phyloP scores from a whole-genome alignment of 495 filamentous ascomycete species.

The Aspergillus egyptiacus region DNA sequence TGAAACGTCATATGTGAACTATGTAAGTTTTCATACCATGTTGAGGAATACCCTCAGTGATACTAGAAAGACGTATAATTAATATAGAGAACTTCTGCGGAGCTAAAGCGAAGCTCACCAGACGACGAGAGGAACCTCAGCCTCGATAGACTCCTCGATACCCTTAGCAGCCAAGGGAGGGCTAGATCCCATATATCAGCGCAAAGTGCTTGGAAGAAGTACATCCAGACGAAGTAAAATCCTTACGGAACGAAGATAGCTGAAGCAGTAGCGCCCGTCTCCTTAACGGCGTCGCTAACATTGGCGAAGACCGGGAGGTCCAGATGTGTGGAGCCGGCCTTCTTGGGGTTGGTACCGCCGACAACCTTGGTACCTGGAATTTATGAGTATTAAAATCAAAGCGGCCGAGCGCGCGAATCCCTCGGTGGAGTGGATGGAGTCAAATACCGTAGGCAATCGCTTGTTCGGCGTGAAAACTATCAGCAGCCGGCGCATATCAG shows the following conservation, averaged over 20 bases:
- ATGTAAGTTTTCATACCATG: constrained; percentile 57
- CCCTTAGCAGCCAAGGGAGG: constrained; percentile 86
- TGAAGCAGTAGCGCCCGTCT: constrained; percentile 84
- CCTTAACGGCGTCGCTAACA: constrained; percentile 81
- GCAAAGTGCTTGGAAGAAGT: background rate
- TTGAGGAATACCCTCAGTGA: constrained; percentile 97
- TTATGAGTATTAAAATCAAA: constrained; percentile 29
- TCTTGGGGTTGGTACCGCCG: constrained; percentile 97
- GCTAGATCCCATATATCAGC: constrained; percentile 34
- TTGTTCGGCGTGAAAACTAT: constrained; percentile 93
- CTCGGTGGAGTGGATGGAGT: constrained; percentile 15
- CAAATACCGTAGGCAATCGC: constrained; percentile 94
- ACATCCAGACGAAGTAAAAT: background rate
- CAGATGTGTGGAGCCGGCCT: constrained; percentile 85
- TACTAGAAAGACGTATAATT: constrained; percentile 42
- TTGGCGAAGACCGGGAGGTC: constrained; percentile 89
- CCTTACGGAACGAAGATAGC: constrained; percentile 96
- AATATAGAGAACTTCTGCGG: background rate
- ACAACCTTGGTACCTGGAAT: constrained; percentile 86
- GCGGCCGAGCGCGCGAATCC: constrained; percentile 4
- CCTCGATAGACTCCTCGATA: constrained; percentile 94
- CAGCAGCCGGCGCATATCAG: constrained; percentile 34
- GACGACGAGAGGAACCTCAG: constrained; percentile 88
- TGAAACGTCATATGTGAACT: background rate
- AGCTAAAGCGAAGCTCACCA: constrained; percentile 46